Evolutionary conservation across 78 protist genomes (phyloP).

Genomic region (Dictyostelium brefeldianum): DNA sequence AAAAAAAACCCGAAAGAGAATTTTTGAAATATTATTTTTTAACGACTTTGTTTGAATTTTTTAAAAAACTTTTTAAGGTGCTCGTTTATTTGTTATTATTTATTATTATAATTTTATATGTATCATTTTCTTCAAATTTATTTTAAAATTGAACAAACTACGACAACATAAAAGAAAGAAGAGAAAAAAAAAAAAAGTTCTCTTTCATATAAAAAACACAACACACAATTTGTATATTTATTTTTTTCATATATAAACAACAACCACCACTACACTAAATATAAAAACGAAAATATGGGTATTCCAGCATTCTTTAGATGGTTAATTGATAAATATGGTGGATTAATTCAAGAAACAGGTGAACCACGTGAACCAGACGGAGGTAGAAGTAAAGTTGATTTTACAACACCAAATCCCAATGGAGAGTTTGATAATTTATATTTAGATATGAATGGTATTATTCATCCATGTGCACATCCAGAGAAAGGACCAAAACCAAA

Average conservation of each 20-base stretch:
- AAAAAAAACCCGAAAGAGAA: too few relatives aligned
- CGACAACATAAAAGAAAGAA: not conserved
- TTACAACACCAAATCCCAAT: constrained; percentile 92
- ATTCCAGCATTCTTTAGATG: constrained; percentile 96
- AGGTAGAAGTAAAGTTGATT: constrained; percentile 5
- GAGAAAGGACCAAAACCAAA: constrained; percentile 57
- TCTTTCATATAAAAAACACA: not conserved
- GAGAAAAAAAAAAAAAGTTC: not conserved
- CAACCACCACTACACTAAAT: not conserved
- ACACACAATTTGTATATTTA: not conserved
- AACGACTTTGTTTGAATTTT: too few relatives aligned
- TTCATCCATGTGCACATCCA: constrained; percentile 97
- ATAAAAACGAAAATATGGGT: constrained; percentile 65
- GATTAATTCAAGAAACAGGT: constrained; percentile 37
- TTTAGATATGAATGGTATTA: constrained; percentile 98
- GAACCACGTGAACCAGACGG: constrained; percentile 61
- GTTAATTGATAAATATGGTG: constrained; percentile 88
- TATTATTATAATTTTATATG: too few relatives aligned
- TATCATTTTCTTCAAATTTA: too few relatives aligned
- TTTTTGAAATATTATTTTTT: too few relatives aligned
- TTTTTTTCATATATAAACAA: not conserved
- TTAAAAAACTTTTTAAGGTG: too few relatives aligned
- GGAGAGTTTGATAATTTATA: constrained; percentile 98
- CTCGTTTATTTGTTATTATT: too few relatives aligned
- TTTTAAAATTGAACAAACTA: too few relatives aligned